Evolutionary conservation across 257 asterid species (phyloP), one percentile per base, ranked within the genome.

Genomic region (Cynanchum wilfordii): DNA sequence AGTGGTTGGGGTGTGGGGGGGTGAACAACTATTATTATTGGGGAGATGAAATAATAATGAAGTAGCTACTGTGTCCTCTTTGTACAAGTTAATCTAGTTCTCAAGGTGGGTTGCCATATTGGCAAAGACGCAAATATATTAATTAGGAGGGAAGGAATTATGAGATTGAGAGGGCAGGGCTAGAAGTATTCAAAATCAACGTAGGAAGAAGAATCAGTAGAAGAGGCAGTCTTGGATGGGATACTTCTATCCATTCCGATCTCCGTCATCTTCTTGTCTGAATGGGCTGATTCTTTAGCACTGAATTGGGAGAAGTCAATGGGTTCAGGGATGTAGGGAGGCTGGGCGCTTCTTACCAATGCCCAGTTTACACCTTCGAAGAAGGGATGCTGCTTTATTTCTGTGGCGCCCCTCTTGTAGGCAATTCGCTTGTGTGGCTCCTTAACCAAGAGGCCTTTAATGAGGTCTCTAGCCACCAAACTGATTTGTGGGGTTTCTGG

Each of bases 321-420:
- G 24, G 84, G 75, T 65, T 80, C 84, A 9, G 87, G 87, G 36
- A 78, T 57, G 66, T 68, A 69, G 10, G 87, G 87, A 12, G 87
- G 84, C 1, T 22, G 54, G 19, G 79, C 83, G 36, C 81, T 56
- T 60, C 87, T 77, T 1, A 83, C 82, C 7, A 83, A 44, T 10
- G 87, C 87, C 87, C 87, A 83, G 47, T 83, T 83, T 36, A 83
- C 83, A 1, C 84, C 84, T 66, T 80, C 84, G 10, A 83, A 83
- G 54, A 83, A 83, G 0, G 84, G 83, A 16, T 83, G 84, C 38
- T 83, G 87, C 66, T 83, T 83, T 24, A 83, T 80, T 22, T 83
- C 87, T 0, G 87, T 83, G 9, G 87, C 87, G 5, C 87, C 87
- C 17, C 87, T 69, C 55, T 73, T 83, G 66, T 83, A 83, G 0